phyloP scores from a whole-genome alignment of 2,329 filamentous ascomycete genomes.

The Trichoderma guizhouense region DNA sequence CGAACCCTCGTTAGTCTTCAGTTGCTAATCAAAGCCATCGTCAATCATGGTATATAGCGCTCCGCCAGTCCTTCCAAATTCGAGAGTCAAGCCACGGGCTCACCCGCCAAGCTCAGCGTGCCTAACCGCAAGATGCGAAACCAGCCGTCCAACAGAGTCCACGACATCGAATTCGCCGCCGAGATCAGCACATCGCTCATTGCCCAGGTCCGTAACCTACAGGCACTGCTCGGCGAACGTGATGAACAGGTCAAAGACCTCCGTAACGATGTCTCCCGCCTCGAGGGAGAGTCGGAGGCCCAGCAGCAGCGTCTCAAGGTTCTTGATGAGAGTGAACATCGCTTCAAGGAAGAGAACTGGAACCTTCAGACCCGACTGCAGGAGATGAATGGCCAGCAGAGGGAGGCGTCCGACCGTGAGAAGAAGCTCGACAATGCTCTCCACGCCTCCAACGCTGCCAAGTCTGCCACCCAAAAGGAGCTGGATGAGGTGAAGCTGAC shows the following conservation, averaged over 20 bases:
- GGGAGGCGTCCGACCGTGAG: conserved; percentile 77
- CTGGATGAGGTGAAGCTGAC: conserved; percentile 83
- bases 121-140: conserved; percentile 87
- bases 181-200: conserved; percentile 95
- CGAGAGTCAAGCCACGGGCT: conserved; percentile 77
- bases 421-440: conserved; percentile 74
- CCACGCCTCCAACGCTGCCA: conserved; percentile 68
- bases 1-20: not conserved
- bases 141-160: conserved; percentile 80
- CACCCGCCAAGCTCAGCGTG: conserved; percentile 83
- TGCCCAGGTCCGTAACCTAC: conserved; percentile 87
- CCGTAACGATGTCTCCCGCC: conserved; percentile 69
- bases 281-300: conserved; percentile 79
- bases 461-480: conserved; percentile 75
- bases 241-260: conserved; percentile 79
- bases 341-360: conserved; percentile 99
- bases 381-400: conserved; percentile 70
- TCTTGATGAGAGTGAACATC: conserved; percentile 89
- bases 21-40: not conserved
- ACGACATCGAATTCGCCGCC: conserved; percentile 97
- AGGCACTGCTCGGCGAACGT: conserved; percentile 78
- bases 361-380: conserved; percentile 90
- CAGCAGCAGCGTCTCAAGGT: conserved; percentile 76
- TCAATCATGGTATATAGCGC: conserved; percentile 44
- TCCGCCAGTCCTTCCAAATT: conserved; percentile 74